phyloP scores from a whole-genome alignment of 768 basidiomycete species.

The Astraeus odoratus region DNA sequence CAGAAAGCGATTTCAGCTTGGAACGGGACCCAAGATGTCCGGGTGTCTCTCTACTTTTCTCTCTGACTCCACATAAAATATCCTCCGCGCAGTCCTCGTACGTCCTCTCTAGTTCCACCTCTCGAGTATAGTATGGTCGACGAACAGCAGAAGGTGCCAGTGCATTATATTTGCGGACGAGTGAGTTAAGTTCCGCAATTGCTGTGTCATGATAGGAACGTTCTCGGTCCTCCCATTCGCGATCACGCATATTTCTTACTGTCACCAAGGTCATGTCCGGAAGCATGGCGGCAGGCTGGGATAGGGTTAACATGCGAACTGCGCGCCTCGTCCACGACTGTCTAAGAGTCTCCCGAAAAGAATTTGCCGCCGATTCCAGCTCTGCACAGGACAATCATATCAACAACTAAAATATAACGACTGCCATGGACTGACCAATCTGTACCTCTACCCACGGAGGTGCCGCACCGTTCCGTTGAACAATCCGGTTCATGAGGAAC shows the following conservation, averaged over 20 bases:
- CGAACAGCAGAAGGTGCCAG: conserved; percentile 76
- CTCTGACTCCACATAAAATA: conserved; percentile 37
- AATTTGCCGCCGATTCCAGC: conserved; percentile 52
- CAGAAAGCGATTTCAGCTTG: conserved; percentile 4
- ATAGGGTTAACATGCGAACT: conserved; percentile 50
- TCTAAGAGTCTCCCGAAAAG: conserved; percentile 59
- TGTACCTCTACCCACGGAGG: conserved; percentile 88
- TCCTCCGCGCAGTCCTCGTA: conserved; percentile 48
- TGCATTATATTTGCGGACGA: conserved; percentile 75
- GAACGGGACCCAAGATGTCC: background rate
- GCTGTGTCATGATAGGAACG: conserved; percentile 60
- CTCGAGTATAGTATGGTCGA: conserved; percentile 49
- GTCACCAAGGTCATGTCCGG: conserved; percentile 30
- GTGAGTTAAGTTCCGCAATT: conserved; percentile 62
- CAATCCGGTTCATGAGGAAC: conserved; percentile 80
- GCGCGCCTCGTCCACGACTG: conserved; percentile 74
- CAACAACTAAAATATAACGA: background rate
- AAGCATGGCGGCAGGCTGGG: conserved; percentile 34
- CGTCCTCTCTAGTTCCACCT: conserved; percentile 49
- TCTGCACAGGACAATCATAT: conserved; percentile 35
- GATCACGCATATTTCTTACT: conserved; percentile 46
- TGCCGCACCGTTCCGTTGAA: conserved; percentile 73
- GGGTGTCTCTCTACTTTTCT: conserved; percentile 13
- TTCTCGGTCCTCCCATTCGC: conserved; percentile 66
- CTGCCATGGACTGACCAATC: conserved; percentile 37